Evolutionary conservation across 805 yeast species (phyloP), one percentile per base, ranked within the genome.

Genomic region (Peterozyma xylosa): DNA sequence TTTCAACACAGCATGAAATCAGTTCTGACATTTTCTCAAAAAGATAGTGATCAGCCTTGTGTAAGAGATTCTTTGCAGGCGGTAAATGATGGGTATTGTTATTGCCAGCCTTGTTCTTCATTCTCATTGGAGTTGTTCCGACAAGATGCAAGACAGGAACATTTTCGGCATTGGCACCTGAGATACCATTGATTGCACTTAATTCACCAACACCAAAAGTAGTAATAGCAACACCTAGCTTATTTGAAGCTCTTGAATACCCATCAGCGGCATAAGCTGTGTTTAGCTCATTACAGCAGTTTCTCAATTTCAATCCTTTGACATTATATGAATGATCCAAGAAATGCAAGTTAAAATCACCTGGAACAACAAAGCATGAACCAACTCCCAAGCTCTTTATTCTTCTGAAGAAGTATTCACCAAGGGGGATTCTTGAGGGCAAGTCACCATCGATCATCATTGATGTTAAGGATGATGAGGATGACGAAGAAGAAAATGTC

Each of bases 201-300:
- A 87, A 70, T 59, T 88, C 96, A 45, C 96, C 96, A 14, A 88
- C 96, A 41, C 96, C 96, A 61, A 71, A 86, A 3, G 96, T 88
- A 42, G 90, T 80, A 33, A 75, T 57, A 42, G 73, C 60, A 16
- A 80, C 88, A 42, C 88, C 86, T 6, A 85, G 73, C n/a, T 76
- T 73, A 40, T 71, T 68, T 7, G 27, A 21, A 37, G 68, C 67
- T 48, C 91, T 73, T 15, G 93, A 78, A 55, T 86, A 90, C 5
- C 96, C 97, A 60, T 90, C 96, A 7, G 91, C 90, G 5, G 93
- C 80, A 58, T 90, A 89, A 9, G 95, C 93, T 3, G 93, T 82
- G 57, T 89, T 90, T 50, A 89, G 71, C 65, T 89, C 97, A 57
- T 89, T 89, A 66, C 96, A 86, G 48, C 80, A 78, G 18, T 96